Evolutionary conservation across 1,139 yeast genomes (phyloP).

Genomic region (Geotrichum bryndzae): DNA sequence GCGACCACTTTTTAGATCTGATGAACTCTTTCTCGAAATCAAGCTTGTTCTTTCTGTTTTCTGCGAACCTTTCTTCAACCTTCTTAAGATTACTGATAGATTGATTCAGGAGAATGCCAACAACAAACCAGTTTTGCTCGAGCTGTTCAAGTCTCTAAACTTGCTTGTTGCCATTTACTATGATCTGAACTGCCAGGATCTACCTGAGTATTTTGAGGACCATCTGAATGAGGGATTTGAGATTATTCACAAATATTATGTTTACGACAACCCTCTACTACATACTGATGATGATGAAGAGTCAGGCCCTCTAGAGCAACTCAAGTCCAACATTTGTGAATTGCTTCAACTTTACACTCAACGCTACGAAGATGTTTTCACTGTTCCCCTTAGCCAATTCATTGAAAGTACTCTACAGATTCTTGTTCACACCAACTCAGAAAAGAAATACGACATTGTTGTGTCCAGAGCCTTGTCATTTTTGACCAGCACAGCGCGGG

Average conservation of each 20-base stretch:
- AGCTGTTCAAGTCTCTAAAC: slow-evolving; percentile 63
- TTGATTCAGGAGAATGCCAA: slow-evolving; percentile 48
- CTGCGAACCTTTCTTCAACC: slow-evolving; percentile 67
- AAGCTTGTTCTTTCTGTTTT: slow-evolving; percentile 80
- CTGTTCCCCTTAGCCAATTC: slow-evolving; percentile 65
- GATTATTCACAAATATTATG: slow-evolving; percentile 72
- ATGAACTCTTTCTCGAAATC: slow-evolving; percentile 82
- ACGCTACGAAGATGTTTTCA: slow-evolving; percentile 87
- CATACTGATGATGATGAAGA: slow-evolving; percentile 63
- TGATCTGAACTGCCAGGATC: slow-evolving; percentile 94
- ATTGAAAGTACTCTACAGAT: slow-evolving; percentile 80
- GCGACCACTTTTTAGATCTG: slow-evolving; percentile 91
- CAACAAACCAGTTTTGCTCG: slow-evolving; percentile 44
- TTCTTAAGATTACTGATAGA: slow-evolving; percentile 61
- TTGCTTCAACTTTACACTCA: slow-evolving; percentile 79
- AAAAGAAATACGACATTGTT: slow-evolving; percentile 75
- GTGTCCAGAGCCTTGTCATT: slow-evolving; percentile 78
- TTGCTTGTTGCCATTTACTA: slow-evolving; percentile 74
- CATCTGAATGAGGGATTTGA: slow-evolving; percentile 72
- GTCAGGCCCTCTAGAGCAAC: slow-evolving; percentile 62
- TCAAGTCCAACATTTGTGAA: slow-evolving; percentile 81
- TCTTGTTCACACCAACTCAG: slow-evolving; percentile 58
- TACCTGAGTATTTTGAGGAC: slow-evolving; percentile 97
- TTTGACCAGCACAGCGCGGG: slow-evolving; percentile 72
- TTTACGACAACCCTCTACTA: slow-evolving; percentile 50